Conservation (phyloP, 768 basidiomycete species). For the Ramaria rubella region DNA sequence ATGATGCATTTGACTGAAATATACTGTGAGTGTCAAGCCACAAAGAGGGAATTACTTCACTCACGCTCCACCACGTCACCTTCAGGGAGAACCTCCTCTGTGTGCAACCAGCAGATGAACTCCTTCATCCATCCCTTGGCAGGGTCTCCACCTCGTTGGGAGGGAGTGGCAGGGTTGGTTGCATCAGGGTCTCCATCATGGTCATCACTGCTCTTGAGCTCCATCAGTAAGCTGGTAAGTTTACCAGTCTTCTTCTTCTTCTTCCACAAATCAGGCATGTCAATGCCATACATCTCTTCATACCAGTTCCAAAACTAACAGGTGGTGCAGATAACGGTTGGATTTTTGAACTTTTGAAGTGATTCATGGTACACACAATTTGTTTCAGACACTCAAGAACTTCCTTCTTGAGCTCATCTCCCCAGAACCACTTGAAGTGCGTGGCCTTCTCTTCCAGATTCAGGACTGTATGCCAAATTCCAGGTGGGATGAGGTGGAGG, state of each 20-base stretch:
- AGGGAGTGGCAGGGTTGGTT: neutral
- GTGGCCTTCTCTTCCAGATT: slow-evolving; percentile 20
- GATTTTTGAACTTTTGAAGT: neutral
- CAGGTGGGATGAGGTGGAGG: neutral
- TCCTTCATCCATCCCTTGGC: slow-evolving; percentile 16
- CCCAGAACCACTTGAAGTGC: slow-evolving; percentile 26
- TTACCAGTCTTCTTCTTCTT: neutral
- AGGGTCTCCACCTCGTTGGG: neutral
- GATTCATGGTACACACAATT: slow-evolving; percentile 14
- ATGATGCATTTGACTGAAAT: slow-evolving; percentile 20
- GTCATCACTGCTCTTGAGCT: slow-evolving; percentile 12
- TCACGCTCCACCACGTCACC: slow-evolving; percentile 32
- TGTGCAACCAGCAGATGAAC: slow-evolving; percentile 21
- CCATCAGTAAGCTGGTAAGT: slow-evolving; percentile 3
- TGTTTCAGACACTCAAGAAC: slow-evolving; percentile 15
- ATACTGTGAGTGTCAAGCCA: neutral
- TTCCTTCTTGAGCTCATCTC: slow-evolving; percentile 13
- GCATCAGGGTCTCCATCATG: no score
- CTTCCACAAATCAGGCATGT: neutral
- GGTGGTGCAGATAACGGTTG: neutral
- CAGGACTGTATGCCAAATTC: slow-evolving; percentile 22
- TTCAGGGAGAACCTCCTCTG: slow-evolving; percentile 14
- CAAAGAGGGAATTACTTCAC: slow-evolving; percentile 6
- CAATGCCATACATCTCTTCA: neutral
- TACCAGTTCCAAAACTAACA: slow-evolving; percentile 15